Percentiles rank a stretch among this genome's conserved stretches.
phyloP scores from a whole-genome alignment of 441 rosid genomes.

The Pelargonium australe region DNA sequence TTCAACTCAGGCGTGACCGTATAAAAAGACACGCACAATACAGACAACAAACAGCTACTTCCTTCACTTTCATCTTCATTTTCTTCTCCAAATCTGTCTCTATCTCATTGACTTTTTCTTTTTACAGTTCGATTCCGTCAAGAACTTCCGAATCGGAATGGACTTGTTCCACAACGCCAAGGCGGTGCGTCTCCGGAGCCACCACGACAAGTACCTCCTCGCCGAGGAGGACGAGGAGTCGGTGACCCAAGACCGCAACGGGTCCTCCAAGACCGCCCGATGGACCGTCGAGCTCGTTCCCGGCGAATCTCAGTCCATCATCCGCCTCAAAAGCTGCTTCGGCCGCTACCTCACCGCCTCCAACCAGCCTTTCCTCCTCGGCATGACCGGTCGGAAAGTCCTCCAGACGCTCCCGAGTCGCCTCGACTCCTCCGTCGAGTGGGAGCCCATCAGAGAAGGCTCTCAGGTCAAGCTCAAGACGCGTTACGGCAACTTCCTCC shows the following conservation, averaged over 20 bases:
- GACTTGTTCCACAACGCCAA: conserved; percentile 50
- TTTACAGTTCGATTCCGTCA: conserved; percentile 22
- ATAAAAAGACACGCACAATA: too few relatives aligned
- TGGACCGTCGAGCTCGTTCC: conserved; percentile 51
- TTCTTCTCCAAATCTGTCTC: background rate
- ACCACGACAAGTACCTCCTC: conserved; percentile 45
- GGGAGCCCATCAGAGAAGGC: conserved; percentile 20
- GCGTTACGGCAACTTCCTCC: conserved; percentile 39
- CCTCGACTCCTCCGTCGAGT: conserved; percentile 19
- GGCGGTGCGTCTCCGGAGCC: conserved; percentile 53
- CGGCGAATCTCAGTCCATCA: conserved; percentile 25
- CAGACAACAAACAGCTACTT: background rate
- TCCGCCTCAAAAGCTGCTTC: conserved; percentile 51
- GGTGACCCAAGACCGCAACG: conserved; percentile 48
- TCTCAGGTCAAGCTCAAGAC: conserved; percentile 14
- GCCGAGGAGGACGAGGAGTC: conserved; percentile 57
- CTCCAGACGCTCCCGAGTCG: conserved; percentile 14
- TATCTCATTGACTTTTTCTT: background rate
- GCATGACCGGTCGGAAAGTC: conserved; percentile 12
- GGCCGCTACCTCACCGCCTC: conserved; percentile 38
- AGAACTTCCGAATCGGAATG: conserved; percentile 35
- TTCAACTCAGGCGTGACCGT: too few relatives aligned
- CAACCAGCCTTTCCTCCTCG: conserved; percentile 14
- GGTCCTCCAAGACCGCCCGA: conserved; percentile 45
- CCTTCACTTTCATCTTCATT: background rate